phyloP scores from a whole-genome alignment of 192 early-diverging fungal genomes.

The Haplosporangium gracile region DNA sequence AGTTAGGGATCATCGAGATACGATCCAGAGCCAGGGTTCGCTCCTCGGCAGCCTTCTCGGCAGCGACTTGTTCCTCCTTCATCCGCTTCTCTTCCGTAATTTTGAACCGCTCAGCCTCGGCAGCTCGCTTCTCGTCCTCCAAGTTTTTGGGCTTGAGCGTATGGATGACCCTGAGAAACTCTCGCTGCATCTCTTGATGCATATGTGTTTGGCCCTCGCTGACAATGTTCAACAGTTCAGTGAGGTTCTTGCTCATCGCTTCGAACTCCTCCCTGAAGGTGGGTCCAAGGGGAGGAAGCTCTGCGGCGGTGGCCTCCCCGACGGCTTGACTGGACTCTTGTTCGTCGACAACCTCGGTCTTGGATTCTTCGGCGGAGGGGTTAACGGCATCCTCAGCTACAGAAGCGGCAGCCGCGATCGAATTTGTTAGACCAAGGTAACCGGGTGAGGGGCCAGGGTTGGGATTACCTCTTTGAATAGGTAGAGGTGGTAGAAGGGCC shows the following conservation, averaged over 20 bases:
- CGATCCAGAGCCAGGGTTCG: not conserved
- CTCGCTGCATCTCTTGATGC: not conserved
- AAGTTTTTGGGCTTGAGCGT: not conserved
- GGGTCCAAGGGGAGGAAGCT: not conserved
- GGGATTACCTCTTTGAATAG: not conserved
- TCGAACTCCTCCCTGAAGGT: constrained; percentile 12
- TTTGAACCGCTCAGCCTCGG: not conserved
- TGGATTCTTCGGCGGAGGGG: not conserved
- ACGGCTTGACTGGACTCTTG: not conserved
- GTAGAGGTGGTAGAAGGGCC: not conserved
- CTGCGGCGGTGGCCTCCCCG: not conserved
- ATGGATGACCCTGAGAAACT: constrained; percentile 18
- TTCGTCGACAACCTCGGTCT: not conserved
- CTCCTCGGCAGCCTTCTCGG: not conserved
- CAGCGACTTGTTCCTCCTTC: not conserved
- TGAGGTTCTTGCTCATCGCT: constrained; percentile 9
- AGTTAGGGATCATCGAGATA: constrained; percentile 12
- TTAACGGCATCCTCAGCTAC: not conserved
- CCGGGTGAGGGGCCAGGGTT: not conserved
- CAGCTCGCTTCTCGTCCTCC: not conserved
- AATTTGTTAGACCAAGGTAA: not conserved
- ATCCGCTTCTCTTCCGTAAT: not conserved
- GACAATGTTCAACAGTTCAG: not conserved
- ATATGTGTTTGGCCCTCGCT: constrained; percentile 18
- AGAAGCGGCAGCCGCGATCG: not conserved